A percentile compares a stretch with the other conserved stretches of the same genome.
Evolutionary conservation across 768 basidiomycete species (phyloP).

Genomic region (Astraeus odoratus): DNA sequence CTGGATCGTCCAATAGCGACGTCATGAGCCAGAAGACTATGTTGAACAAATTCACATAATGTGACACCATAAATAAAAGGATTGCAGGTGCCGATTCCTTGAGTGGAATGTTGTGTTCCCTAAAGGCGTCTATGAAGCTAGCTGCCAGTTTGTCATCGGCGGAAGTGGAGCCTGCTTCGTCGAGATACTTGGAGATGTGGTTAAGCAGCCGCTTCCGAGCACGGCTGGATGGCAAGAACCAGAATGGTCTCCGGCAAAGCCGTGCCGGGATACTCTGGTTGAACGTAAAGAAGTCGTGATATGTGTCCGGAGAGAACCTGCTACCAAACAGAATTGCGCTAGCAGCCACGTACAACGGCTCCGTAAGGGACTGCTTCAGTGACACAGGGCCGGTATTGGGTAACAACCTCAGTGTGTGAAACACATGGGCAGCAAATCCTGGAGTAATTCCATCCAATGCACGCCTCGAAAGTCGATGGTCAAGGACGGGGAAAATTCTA

Average conservation of each 20-base stretch:
- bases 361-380: slow-evolving; percentile 10
- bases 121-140: slow-evolving; percentile 13
- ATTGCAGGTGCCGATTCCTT: slow-evolving; percentile 13
- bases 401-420: slow-evolving; percentile 10
- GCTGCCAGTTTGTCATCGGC: slow-evolving; percentile 7
- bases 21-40: slow-evolving; percentile 15
- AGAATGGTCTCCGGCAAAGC: slow-evolving; percentile 9
- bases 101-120: slow-evolving; percentile 12
- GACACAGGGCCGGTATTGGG: slow-evolving; percentile 2
- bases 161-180: slow-evolving; percentile 3
- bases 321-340: slow-evolving; percentile 15
- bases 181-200: slow-evolving; percentile 10
- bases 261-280: slow-evolving; percentile 15
- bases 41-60: slow-evolving; percentile 16
- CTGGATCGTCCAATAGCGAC: too few relatives aligned
- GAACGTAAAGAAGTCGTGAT: slow-evolving; percentile 15
- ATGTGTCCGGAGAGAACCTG: slow-evolving; percentile 14
- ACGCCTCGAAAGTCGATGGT: slow-evolving; percentile 12
- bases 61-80: slow-evolving; percentile 15
- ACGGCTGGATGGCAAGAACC: slow-evolving; percentile 9
- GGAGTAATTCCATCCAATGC: slow-evolving; percentile 9
- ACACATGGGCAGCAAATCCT: slow-evolving; percentile 8
- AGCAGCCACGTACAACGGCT: slow-evolving; percentile 13
- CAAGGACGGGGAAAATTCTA: slow-evolving; percentile 17
- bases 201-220: slow-evolving; percentile 10